Evolutionary conservation across 2,329 filamentous ascomycete species (phyloP).

Genomic region (Aspergillus uvarum): DNA sequence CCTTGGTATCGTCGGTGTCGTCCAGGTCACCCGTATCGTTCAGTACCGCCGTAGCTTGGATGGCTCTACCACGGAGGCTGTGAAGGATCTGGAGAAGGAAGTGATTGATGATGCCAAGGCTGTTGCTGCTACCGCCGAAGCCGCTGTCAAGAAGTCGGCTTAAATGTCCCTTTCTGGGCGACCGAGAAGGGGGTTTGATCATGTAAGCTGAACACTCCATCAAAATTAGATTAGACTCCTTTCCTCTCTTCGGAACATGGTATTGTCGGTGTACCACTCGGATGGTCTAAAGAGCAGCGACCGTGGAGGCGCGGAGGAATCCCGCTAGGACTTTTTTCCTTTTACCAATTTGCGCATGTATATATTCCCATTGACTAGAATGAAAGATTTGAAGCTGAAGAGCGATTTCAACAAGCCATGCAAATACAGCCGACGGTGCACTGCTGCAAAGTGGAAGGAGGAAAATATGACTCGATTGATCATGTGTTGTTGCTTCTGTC

Average conservation of each 20-base stretch:
- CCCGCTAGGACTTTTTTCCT: not conserved
- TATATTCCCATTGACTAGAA: conserved; percentile 5
- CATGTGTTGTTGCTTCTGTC: no score
- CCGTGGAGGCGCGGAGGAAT: not conserved
- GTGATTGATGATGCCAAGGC: conserved; percentile 38
- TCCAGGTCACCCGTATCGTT: conserved; percentile 78
- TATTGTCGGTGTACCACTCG: not conserved
- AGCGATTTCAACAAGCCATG: not conserved
- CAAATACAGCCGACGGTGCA: no score
- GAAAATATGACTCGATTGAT: no score
- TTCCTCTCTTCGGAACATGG: not conserved
- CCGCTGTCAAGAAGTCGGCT: conserved; percentile 35
- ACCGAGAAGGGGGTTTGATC: conserved; percentile 3
- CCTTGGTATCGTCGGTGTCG: conserved; percentile 80
- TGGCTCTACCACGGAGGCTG: conserved; percentile 37
- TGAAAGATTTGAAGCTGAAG: not conserved
- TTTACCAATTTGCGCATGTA: not conserved
- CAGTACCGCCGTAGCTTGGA: conserved; percentile 61
- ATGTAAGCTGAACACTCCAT: conserved; percentile 14
- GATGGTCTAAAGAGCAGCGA: not conserved
- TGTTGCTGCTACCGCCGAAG: conserved; percentile 30
- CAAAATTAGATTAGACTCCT: conserved; percentile 1
- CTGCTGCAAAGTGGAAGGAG: no score
- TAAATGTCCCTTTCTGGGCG: conserved; percentile 6
- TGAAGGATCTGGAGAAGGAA: conserved; percentile 41